Base-by-base conservation (phyloP, 2,329 filamentous ascomycete genomes). In the Macrophomina phaseolina region DNA sequence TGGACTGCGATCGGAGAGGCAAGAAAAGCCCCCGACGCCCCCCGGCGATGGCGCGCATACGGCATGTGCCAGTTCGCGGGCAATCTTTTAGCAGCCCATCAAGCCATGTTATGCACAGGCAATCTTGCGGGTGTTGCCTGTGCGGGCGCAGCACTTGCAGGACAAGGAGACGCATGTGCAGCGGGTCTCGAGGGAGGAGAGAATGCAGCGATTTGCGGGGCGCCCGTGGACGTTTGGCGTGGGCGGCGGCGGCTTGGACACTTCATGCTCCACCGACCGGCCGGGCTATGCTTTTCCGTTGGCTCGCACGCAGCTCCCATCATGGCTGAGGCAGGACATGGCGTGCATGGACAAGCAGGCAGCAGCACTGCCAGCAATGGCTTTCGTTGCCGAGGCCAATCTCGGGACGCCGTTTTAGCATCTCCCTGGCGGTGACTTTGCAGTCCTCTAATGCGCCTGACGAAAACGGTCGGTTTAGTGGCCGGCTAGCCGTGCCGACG, bases 41-140 rank as follows among this genome's bases (percentile, higher is more conserved):
- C 58, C 58, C 42, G 58, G 42, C 58, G 58, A 62, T 62, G 58
- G 58, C 58, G 58, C 58, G 58, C 58, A 62, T 62, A 16, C 58
- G 58, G 45, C 58, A 62, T 49, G 32, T 40, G 58, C 58, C 58
- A 62, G 36, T 8, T 23, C n/a, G 30, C 58, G 23, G 18, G 23
- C 55, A 42, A 9, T n/a, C n/a, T 38, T 40, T 8, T n/a, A 16
- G 9, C 38, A 46, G 28, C 12, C 36, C 53, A n/a, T 23, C 53
- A 58, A 42, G 53, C 53, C 53, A 45, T 58, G 53, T 32, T 46
- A 60, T 60, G 56, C 56, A 45, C 56, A 60, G 56, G 56, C 56
- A 60, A 58, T 58, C 55, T 45, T 51, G 48, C 48, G 23, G 18
- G 48, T 30, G 18, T 23, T 51, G 49, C 28, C 49, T 53, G 30